Conservation (phyloP, 805 yeast genomes). For the Lipomyces chichibuensis region DNA sequence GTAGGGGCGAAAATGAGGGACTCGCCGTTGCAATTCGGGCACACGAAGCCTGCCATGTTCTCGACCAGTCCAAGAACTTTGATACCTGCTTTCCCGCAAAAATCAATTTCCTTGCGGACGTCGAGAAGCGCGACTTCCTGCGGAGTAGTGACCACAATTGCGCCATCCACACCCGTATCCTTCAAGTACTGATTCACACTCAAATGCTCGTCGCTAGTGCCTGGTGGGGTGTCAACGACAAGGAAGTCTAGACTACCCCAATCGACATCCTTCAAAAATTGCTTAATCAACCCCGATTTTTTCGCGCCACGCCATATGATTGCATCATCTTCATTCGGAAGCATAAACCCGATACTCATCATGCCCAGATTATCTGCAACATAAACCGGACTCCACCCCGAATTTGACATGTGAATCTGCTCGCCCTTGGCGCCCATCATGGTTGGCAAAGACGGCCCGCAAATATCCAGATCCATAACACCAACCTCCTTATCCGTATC, state of each 20-base stretch:
- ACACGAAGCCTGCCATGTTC: conserved; percentile 97
- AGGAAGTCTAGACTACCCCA: conserved; percentile 87
- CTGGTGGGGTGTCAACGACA: conserved; percentile 96
- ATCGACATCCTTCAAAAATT: conserved; percentile 89
- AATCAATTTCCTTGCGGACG: conserved; percentile 93
- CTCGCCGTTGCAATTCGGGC: conserved; percentile 91
- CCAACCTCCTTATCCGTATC: conserved; percentile 84
- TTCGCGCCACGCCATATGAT: conserved; percentile 98
- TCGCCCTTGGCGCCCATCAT: conserved; percentile 93
- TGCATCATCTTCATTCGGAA: conserved; percentile 91
- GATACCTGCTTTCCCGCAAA: conserved; percentile 88
- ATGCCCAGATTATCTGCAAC: conserved; percentile 92
- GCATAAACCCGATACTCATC: conserved; percentile 93
- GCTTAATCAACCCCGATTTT: conserved; percentile 89
- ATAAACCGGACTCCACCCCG: conserved; percentile 97
- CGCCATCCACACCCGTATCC: conserved; percentile 93
- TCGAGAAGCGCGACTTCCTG: conserved; percentile 96
- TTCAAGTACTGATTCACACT: conserved; percentile 85
- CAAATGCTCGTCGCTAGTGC: conserved; percentile 96
- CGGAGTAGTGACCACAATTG: conserved; percentile 92
- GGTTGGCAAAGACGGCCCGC: conserved; percentile 95
- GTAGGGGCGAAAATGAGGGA: conserved; percentile 91
- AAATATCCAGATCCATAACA: conserved; percentile 94
- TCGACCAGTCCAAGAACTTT: conserved; percentile 88
- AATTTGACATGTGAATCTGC: conserved; percentile 79